phyloP scores from a whole-genome alignment of 202 grass and related monocot species.

The Elaeis oleifera region DNA sequence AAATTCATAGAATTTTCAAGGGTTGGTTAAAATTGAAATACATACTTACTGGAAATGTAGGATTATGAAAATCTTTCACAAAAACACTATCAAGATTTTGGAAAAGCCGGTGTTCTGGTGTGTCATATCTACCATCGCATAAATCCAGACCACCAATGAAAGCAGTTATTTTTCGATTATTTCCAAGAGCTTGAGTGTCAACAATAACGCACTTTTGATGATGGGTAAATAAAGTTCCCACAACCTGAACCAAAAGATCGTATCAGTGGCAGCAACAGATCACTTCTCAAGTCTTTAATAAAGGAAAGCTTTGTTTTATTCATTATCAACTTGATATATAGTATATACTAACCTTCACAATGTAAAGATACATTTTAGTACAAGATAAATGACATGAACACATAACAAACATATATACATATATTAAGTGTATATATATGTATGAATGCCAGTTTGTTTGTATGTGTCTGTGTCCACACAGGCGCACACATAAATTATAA shows the following conservation, averaged over 20 bases:
- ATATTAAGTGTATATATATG: too few species aligned
- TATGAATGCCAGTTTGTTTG: too few species aligned
- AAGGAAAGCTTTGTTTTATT: too few species aligned
- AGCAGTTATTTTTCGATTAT: slow-evolving; percentile 85
- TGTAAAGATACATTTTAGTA: too few species aligned
- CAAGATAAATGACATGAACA: too few species aligned
- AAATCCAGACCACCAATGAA: slow-evolving; percentile 94
- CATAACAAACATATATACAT: too few species aligned
- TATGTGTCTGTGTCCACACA: too few species aligned
- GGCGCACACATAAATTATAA: too few species aligned
- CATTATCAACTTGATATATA: too few species aligned
- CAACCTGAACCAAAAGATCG: slow-evolving; percentile 41
- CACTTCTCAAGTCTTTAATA: not conserved
- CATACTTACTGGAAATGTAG: slow-evolving; percentile 60
- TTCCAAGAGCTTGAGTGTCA: slow-evolving; percentile 66
- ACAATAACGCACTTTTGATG: slow-evolving; percentile 95
- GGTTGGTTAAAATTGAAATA: not conserved
- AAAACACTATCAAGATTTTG: slow-evolving; percentile 68
- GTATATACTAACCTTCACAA: too few species aligned
- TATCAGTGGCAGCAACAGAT: not conserved
- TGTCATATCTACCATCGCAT: slow-evolving; percentile 96
- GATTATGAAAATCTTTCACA: slow-evolving; percentile 79
- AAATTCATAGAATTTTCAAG: too few species aligned
- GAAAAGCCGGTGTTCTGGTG: slow-evolving; percentile 87
- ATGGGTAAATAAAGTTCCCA: slow-evolving; percentile 88